Base-by-base conservation (phyloP, 2,329 filamentous ascomycete genomes). In the Scedosporium dehoogii region DNA sequence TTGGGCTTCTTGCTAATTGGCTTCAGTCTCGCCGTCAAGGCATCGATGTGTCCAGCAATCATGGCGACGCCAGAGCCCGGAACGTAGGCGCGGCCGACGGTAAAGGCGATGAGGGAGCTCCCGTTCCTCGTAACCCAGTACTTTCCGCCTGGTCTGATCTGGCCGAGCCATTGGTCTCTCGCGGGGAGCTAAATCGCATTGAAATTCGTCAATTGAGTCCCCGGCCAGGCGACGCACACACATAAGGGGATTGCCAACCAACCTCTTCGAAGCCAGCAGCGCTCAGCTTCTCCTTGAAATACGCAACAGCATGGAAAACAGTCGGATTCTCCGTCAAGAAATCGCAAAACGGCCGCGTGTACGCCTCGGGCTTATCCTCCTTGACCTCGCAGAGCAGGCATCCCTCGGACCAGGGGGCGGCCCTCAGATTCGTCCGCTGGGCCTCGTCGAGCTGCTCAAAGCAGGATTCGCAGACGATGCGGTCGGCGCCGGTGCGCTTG, bases 261-360 rank as follows among this genome's bases (percentile, higher is more conserved):
- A 91, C 85, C 75, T 86, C 87, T 64, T 81, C 82, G 75, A 90
- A 99, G 55, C 91, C 93, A 44, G 85, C 79, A 46, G 84, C 81
- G 65, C 82, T 79, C 58, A 97, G 82, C 69, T 92, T 87, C 63
- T 81, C 79, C 69, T 88, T 86, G 72, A 96, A 91, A 68, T 91
- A 85, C 63, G 86, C 83, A 29, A 97, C 92, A 1, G 91, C 86
- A 70, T 99, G 94, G 74, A 96, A 99, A 57, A 97, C 85, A 7
- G 94, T 97, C 0, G 94, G 94, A 71, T 97, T 96, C 65, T 89
- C 83, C 55, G 86, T 89, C 78, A 97, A 83, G 72, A 97, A 97
- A 60, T 91, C 83, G 72, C 89, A 88, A 73, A 96, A 97, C 0
- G 92, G 91, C 75, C 91, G 81, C 7, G 90, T 89, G 73, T 92